Evolutionary conservation across 202 grass and related monocot species (phyloP), one percentile per base, ranked within the genome.

Genomic region (Carex arenaria): DNA sequence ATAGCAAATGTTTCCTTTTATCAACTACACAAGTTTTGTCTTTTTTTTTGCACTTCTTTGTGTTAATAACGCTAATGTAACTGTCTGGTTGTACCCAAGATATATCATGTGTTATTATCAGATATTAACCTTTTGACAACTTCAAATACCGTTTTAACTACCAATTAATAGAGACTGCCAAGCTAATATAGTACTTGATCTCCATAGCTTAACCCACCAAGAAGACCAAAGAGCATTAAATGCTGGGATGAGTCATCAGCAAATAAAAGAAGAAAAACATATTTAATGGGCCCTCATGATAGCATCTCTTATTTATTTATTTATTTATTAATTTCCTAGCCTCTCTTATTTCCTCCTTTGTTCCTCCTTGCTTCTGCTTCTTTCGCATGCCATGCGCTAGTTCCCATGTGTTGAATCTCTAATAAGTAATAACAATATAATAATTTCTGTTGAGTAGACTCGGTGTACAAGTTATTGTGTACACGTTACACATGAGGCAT

Each of bases 341-440:
- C 31, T 11, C 80, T 54, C 61, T 57, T 36, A 56, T 77, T 77
- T 77, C 73, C 30, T 77, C 26, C 19, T 34, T 56, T 17, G 3
- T 32, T 56, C 10, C 23, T 56, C 23, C 52, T 10, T 57, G 17
- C 26, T 76, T 4, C 14, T 36, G 72, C 72, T 34, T 1, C 51
- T 77, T 19, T 82, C 63, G 69, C 80, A 69, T 82, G 80, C 67
- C 47, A 82, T 68, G 43, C 56, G 63, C 64, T 7, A 22, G 45
- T 82, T 54, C 45, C 80, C 80, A 82, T 82, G 80, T 82, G 80
- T 82, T 36, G 23, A 68, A 66, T 66, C 80, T 61, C 62, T 81
- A 26, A 82, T 36, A 36, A 38, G 18, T 81, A 26, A 82, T 38
- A 38, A 40, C 51, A 19, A 78, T 0, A 3, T 32, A 38, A 60